These are phyloP conservation scores for Pythium sp. DNA, from an alignment of 352 stramenopile species.

Conservation along the genomic window DNA sequence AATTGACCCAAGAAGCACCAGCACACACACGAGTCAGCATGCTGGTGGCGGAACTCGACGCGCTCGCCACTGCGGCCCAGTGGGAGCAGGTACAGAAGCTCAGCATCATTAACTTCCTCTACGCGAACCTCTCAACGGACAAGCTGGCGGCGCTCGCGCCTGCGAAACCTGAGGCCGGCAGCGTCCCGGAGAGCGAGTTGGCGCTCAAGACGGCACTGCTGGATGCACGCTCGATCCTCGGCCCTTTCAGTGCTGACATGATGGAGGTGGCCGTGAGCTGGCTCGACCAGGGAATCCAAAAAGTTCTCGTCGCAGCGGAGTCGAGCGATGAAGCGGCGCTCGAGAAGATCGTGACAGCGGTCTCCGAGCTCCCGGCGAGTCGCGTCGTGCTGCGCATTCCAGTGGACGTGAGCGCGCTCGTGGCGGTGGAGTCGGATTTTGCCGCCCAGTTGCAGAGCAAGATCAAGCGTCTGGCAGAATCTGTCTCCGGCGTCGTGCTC, in stretches of 20 bases:
- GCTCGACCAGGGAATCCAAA: constrained; percentile 61
- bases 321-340: constrained; percentile 47
- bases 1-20: not conserved
- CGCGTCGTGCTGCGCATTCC: constrained; percentile 64
- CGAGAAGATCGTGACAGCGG: constrained; percentile 46
- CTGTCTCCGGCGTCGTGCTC: constrained; percentile 46
- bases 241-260: constrained; percentile 59
- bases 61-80: constrained; percentile 7
- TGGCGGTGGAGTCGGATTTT: constrained; percentile 1
- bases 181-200: constrained; percentile 22
- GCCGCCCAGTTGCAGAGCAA: constrained; percentile 26
- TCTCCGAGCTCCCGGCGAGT: constrained; percentile 57
- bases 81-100: constrained; percentile 32
- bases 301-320: constrained; percentile 50
- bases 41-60: constrained; percentile 27
- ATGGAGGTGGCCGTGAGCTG: constrained; percentile 51
- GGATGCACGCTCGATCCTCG: constrained; percentile 47
- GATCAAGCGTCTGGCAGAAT: constrained; percentile 33
- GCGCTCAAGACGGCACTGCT: constrained; percentile 44
- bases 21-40: constrained; percentile 14
- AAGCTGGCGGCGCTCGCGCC: constrained; percentile 33
- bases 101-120: constrained; percentile 44
- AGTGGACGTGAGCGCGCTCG: constrained; percentile 31
- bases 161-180: not conserved
- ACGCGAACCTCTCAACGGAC: constrained; percentile 28